A percentile compares a stretch with the other conserved stretches of the same genome.
phyloP scores from a whole-genome alignment of 2,329 filamentous ascomycete genomes.

The Colletotrichum neosansevieriae region DNA sequence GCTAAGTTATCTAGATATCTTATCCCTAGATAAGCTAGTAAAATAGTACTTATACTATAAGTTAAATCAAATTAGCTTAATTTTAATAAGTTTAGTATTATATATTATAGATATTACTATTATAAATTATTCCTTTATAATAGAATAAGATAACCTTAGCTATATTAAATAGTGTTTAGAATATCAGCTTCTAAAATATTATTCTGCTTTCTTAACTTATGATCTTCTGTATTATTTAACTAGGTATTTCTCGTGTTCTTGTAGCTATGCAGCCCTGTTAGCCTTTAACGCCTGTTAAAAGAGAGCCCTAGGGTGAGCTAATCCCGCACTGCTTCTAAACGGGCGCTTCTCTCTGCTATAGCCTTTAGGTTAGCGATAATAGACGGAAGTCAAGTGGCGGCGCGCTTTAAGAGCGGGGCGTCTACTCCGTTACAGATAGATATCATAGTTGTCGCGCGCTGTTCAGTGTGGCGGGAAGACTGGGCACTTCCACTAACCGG shows the following conservation, averaged over 20 bases:
- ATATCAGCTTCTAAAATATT: too few relatives aligned
- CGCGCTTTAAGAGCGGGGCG: background rate
- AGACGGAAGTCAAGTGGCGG: constrained; percentile 45
- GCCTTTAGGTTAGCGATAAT: background rate
- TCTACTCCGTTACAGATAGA: background rate
- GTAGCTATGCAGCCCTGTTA: background rate
- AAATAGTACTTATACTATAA: too few relatives aligned
- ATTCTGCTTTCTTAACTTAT: too few relatives aligned
- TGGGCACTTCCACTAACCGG: background rate
- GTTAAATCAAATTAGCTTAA: too few relatives aligned
- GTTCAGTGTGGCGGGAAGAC: background rate
- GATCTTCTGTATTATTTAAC: too few relatives aligned
- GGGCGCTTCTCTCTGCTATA: background rate
- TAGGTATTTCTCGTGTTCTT: background rate
- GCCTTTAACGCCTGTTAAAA: background rate
- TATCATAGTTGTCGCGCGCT: background rate
- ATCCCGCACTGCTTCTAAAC: background rate
- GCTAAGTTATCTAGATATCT: too few relatives aligned
- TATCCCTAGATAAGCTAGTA: too few relatives aligned
- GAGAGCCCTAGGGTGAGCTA: background rate
- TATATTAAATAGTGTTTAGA: too few relatives aligned
- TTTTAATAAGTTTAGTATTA: too few relatives aligned
- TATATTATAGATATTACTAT: too few relatives aligned
- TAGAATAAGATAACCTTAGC: too few relatives aligned
- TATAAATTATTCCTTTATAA: too few relatives aligned